Conservation (phyloP, 2,329 filamentous ascomycete genomes). For the Aquanectria penicillioides region DNA sequence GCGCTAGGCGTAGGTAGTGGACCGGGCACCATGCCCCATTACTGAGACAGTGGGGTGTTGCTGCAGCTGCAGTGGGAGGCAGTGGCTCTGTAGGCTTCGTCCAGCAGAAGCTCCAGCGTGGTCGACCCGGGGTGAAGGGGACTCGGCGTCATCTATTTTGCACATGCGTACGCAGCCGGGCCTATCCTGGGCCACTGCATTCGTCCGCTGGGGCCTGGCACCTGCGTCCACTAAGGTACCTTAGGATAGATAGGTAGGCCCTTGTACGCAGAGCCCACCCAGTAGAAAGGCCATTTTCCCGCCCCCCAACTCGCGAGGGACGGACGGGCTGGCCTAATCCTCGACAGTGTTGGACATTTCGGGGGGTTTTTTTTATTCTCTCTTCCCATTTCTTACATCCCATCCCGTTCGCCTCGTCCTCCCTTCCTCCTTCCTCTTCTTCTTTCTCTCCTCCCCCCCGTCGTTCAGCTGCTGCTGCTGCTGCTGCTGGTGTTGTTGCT, state of each 20-base stretch:
- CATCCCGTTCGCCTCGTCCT: background rate
- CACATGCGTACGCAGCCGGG: slow-evolving; percentile 26
- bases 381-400: background rate
- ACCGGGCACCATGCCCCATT: background rate
- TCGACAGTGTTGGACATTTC: slow-evolving; percentile 1
- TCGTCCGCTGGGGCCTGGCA: slow-evolving; percentile 33
- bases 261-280: slow-evolving; percentile 9
- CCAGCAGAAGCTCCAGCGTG: background rate
- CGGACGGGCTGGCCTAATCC: slow-evolving; percentile 5
- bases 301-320: slow-evolving; percentile 18
- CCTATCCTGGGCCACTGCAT: slow-evolving; percentile 33
- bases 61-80: slow-evolving; percentile 4
- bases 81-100: background rate
- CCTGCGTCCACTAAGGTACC: slow-evolving; percentile 16
- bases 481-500: background rate
- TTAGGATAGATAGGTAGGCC: slow-evolving; percentile 1
- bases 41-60: background rate
- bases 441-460: background rate
- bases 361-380: slow-evolving; percentile 6
- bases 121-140: slow-evolving; percentile 13
- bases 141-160: slow-evolving; percentile 28
- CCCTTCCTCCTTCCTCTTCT: background rate
- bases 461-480: slow-evolving; percentile 1
- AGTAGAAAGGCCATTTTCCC: slow-evolving; percentile 15
- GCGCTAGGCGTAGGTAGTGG: background rate